Percentiles rank a stretch among this genome's conserved stretches.
phyloP scores from a whole-genome alignment of 768 basidiomycete species.

The Pisolithus microcarpus region DNA sequence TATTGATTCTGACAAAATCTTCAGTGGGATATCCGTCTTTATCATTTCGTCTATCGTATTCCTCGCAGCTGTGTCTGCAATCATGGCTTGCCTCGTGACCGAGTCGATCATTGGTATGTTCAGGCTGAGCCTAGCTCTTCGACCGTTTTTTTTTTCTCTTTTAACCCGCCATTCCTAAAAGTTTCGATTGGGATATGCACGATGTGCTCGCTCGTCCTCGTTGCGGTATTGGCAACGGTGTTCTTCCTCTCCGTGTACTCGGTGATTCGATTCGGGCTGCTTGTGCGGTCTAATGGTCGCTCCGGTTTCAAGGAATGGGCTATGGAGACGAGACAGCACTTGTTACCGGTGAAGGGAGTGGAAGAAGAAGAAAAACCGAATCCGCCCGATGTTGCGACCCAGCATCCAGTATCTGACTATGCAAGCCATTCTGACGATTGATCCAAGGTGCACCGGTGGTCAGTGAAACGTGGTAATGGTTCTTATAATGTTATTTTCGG shows the following conservation, averaged over 20 bases:
- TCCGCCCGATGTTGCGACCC: too few relatives aligned
- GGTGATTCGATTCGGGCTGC: conserved; percentile 26
- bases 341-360: conserved; percentile 9
- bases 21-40: conserved; percentile 29
- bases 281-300: conserved; percentile 29
- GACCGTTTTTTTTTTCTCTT: conserved; percentile 1
- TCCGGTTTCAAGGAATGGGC: conserved; percentile 27
- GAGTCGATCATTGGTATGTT: conserved; percentile 25
- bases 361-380: conserved; percentile 11
- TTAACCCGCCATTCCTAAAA: conserved; percentile 8
- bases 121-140: neutral
- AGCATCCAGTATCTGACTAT: too few relatives aligned
- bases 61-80: conserved; percentile 29
- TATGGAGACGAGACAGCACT: conserved; percentile 19
- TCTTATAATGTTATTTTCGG: too few relatives aligned
- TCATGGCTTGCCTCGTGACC: conserved; percentile 25
- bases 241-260: conserved; percentile 26
- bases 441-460: too few relatives aligned
- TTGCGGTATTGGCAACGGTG: conserved; percentile 29
- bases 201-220: conserved; percentile 27
- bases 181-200: conserved; percentile 29
- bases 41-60: conserved; percentile 30
- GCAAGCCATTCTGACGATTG: too few relatives aligned
- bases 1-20: conserved; percentile 5
- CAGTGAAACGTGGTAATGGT: too few relatives aligned